A percentile compares a stretch with the other conserved stretches of the same genome.
Evolutionary conservation across 2,329 filamentous ascomycete genomes (phyloP).

Genomic region (Blastomyces parvus): DNA sequence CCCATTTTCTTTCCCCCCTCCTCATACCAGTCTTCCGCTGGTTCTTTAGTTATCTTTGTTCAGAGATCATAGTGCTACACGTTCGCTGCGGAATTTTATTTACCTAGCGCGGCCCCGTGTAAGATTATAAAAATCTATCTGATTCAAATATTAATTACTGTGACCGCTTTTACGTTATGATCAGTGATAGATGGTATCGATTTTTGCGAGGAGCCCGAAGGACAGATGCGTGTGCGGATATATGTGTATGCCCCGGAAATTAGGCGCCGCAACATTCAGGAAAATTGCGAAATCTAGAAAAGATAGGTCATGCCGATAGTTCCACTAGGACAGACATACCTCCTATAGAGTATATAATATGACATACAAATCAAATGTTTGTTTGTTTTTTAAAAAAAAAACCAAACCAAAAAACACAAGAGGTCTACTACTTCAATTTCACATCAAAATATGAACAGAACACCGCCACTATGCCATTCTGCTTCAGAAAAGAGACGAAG

Average conservation of each 20-base stretch:
- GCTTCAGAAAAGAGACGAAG: conserved; percentile 22
- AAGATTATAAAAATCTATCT: conserved; percentile 1
- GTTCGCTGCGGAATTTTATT: background rate
- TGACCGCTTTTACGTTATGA: background rate
- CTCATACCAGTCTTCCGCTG: background rate
- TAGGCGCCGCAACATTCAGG: too few relatives aligned
- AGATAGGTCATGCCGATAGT: background rate
- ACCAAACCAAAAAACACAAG: too few relatives aligned
- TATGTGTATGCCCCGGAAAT: background rate
- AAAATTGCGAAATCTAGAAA: background rate
- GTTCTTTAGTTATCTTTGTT: background rate
- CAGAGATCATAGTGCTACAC: background rate
- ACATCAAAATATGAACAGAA: background rate
- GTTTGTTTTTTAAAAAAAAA: too few relatives aligned
- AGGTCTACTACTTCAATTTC: background rate
- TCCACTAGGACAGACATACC: background rate
- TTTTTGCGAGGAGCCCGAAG: background rate
- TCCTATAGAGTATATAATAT: background rate
- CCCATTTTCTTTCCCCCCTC: background rate
- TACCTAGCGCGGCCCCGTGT: background rate
- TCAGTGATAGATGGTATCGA: background rate
- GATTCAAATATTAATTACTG: background rate
- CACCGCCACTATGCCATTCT: background rate
- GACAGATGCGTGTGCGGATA: background rate
- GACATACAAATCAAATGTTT: background rate